These are phyloP conservation scores for Eremothecium coryli DNA, from an alignment of 1,139 yeast species.

Conservation along the genomic window DNA sequence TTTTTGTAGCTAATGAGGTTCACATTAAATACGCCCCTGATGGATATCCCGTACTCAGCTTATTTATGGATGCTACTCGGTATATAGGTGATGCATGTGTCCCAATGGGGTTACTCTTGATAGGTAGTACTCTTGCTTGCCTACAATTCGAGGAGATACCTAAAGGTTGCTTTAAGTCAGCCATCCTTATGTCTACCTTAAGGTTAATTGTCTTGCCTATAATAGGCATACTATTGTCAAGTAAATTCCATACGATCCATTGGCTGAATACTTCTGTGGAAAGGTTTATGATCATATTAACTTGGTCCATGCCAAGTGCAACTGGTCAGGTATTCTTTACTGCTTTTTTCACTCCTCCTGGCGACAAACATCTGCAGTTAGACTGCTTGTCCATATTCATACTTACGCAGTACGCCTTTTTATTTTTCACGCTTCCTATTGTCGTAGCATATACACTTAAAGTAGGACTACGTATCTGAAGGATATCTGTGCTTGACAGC, in stretches of 20 bases:
- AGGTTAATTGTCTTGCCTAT: constrained; percentile 46
- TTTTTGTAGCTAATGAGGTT: constrained; percentile 41
- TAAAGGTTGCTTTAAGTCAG: constrained; percentile 53
- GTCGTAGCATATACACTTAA: constrained; percentile 49
- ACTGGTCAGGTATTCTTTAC: constrained; percentile 78
- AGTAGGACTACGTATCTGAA: constrained; percentile 33
- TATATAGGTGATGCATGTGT: constrained; percentile 80
- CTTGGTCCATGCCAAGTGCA: constrained; percentile 78
- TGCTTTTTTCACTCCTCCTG: constrained; percentile 69
- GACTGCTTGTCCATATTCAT: constrained; percentile 71
- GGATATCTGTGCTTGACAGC: no score
- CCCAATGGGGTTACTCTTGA: constrained; percentile 61
- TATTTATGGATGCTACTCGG: constrained; percentile 63
- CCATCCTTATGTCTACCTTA: constrained; percentile 35
- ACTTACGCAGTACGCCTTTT: constrained; percentile 55
- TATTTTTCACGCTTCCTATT: constrained; percentile 53
- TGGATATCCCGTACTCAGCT: constrained; percentile 64
- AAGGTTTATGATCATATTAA: constrained; percentile 53
- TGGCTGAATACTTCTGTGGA: constrained; percentile 40
- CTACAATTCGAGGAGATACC: constrained; percentile 51
- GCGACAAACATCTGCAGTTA: constrained; percentile 55
- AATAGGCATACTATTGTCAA: constrained; percentile 48
- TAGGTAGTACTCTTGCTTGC: constrained; percentile 76
- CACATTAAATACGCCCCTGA: constrained; percentile 68
- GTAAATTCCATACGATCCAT: constrained; percentile 32